Evolutionary conservation across 2,329 filamentous ascomycete genomes (phyloP), one percentile per base, ranked within the genome.

Genomic region (Apiospora koreana): DNA sequence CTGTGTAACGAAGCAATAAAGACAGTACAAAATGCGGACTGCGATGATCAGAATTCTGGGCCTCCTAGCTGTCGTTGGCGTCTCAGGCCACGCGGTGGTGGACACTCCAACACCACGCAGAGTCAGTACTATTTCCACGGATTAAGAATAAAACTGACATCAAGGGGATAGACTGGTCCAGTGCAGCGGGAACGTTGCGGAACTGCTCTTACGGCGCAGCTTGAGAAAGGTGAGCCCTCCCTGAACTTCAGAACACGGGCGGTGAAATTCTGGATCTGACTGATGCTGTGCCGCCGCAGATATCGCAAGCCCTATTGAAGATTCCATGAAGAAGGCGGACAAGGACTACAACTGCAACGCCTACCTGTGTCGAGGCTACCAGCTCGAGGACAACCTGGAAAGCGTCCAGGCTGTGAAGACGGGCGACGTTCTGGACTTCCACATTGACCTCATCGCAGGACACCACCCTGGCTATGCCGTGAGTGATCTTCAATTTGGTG

Each of bases 381-480:
- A 78, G 69, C 78, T 77, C 73, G 76, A 76, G 66, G 77, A 80
- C 70, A 80, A 80, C 71, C 58, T 54, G 21, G 74, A 76, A 65
- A 77, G 76, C 48, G 69, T 78, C 45, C 73, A 76, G 35, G 68
- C 67, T n/a, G 76, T 76, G 68, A 71, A 70, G 3, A 73, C 81
- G 18, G 81, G 82, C 41, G 74, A 83, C 70, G 77, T 75, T 3
- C 70, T 84, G 58, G 75, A 79, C 69, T 81, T 83, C 69, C 75
- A 77, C 18, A 79, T 83, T 54, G 80, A 81, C 23, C 79, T 83
- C 65, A 79, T 81, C 58, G 79, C 80, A 3, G 80, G 81, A 1
- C 82, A 84, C 73, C 77, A 76, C 35, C 77, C 77, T 1, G 77
- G 77, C n/a, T 76, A 75, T 31, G 75, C 76, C 14, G 76, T 78